Evolutionary conservation across 257 asterid species (phyloP), one percentile per base, ranked within the genome.

Genomic region (Gentiana straminea): DNA sequence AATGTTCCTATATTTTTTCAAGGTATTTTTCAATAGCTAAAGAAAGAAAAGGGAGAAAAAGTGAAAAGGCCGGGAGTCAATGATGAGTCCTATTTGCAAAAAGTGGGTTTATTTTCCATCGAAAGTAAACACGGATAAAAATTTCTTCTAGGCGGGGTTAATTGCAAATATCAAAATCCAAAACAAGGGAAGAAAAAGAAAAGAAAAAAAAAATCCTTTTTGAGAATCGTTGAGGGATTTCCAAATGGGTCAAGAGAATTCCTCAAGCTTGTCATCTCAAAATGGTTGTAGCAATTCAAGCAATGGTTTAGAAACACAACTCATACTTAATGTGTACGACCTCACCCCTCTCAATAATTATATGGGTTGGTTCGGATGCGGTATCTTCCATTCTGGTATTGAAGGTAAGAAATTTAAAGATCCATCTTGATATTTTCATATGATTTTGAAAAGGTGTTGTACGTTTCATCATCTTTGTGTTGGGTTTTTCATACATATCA

Each of bases 321-420:
- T 74, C 49, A 64, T 68, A 55, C 72, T 77, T 57, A 77, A 77
- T 60, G 80, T 77, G 4, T 77, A 77, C 59, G 83, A 77, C 57
- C 83, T 77, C 47, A 68, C 78, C 10, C 80, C 83, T 50, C 41
- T 53, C 38, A 77, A 77, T 56, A 64, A 68, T 50, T 77, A 77
- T 58, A 43, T 73, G 41, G 59, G 63, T 68, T 77, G 83, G 83
- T 50, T 77, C 53, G 83, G 83, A 51, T 54, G 73, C 61, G 83
- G 83, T 61, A 63, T 77, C 58, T 77, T 77, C 62, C 83, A 77
- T 70, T 77, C 83, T 50, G 83, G 83, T 33, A 74, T 77, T 63
- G 80, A 77, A 77, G 83, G 83, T 77, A 46, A 74, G 67, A 38
- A 44, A 47, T 49, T 7, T 37, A 52, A 50, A 0, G 1, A 1